A percentile compares a stretch with the other conserved stretches of the same genome.
phyloP scores from a whole-genome alignment of 2,329 filamentous ascomycete species.

The Chrysoporthe austroafricana region DNA sequence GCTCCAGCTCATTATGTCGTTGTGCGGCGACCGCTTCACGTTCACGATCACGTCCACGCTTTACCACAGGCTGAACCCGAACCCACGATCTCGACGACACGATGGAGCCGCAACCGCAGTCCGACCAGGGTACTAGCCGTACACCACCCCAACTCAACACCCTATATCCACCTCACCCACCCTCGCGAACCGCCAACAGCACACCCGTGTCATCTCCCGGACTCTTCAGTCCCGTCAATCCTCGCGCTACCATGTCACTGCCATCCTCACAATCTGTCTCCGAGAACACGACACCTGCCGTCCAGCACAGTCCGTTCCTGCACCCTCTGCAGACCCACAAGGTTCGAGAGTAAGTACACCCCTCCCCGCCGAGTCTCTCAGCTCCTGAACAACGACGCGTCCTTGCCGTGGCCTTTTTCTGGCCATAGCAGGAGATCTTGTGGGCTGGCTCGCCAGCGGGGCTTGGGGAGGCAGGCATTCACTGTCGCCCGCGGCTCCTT shows the following conservation, averaged over 20 bases:
- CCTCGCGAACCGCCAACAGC: slow-evolving; percentile 55
- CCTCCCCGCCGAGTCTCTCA: neutral
- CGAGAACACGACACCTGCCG: slow-evolving; percentile 58
- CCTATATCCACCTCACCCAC: slow-evolving; percentile 42
- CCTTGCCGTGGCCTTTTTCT: neutral
- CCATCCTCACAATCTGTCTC: slow-evolving; percentile 49
- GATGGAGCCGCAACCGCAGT: slow-evolving; percentile 39
- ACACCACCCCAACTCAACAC: slow-evolving; percentile 40
- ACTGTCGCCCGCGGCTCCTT: neutral
- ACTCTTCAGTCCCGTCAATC: slow-evolving; percentile 59
- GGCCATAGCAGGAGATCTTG: neutral
- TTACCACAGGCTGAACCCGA: slow-evolving; percentile 16
- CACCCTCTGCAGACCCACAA: slow-evolving; percentile 74
- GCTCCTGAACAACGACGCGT: neutral
- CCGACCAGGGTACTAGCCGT: slow-evolving; percentile 27
- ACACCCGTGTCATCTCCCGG: slow-evolving; percentile 65
- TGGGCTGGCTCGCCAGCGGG: neutral
- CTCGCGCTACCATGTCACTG: slow-evolving; percentile 46
- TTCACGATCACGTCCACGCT: slow-evolving; percentile 7
- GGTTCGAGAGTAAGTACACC: slow-evolving; percentile 71
- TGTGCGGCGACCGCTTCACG: slow-evolving; percentile 21
- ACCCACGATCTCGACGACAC: slow-evolving; percentile 26
- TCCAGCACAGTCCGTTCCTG: slow-evolving; percentile 62
- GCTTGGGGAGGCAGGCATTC: neutral
- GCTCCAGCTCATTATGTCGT: slow-evolving; percentile 29